Conservation (phyloP, 2,329 filamentous ascomycete genomes). For the Rhinocladiella similis region DNA sequence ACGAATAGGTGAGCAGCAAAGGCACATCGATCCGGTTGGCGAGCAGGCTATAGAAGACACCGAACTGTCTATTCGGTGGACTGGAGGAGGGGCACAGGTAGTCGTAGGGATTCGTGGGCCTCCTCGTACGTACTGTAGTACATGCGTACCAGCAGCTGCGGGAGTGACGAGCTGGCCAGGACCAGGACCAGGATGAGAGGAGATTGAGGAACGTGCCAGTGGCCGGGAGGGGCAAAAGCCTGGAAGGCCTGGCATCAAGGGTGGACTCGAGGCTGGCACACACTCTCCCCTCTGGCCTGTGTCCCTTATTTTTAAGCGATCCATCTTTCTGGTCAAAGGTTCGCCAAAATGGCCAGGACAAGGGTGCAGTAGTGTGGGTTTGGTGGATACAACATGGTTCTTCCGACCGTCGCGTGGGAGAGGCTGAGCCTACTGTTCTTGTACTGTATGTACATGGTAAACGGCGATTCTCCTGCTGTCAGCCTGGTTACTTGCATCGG, state of each 20-base stretch:
- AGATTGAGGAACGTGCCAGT: conserved; percentile 1
- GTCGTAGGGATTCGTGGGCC: no score
- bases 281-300: no score
- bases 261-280: not conserved
- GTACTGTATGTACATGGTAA: no score
- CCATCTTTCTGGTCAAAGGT: no score
- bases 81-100: no score
- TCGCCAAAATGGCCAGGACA: not conserved
- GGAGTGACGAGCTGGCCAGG: not conserved
- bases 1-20: no score
- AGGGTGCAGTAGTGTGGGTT: not conserved
- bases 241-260: not conserved
- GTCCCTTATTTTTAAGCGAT: no score
- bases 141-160: not conserved
- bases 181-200: not conserved
- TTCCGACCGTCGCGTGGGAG: not conserved
- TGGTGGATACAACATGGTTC: not conserved
- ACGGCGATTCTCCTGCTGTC: not conserved
- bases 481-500: not conserved
- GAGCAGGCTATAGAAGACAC: no score
- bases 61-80: no score
- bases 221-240: not conserved
- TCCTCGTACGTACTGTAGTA: no score
- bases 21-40: no score
- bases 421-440: not conserved